Base-by-base conservation (phyloP, 1,284 basidiomycete species). In the Porphyrellus sp. region DNA sequence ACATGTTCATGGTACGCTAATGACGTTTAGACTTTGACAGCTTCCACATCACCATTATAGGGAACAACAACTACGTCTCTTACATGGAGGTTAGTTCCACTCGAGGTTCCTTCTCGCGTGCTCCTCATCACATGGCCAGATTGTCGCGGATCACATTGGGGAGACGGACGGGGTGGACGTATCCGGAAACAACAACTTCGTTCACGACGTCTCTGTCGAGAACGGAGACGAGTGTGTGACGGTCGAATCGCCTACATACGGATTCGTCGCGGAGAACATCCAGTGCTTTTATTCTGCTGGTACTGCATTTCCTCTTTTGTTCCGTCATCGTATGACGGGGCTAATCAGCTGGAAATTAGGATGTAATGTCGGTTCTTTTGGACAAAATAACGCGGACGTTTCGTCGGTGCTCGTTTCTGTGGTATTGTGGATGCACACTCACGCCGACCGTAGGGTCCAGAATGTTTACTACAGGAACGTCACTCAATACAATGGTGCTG, bases 151-250 rank as follows among this genome's bases (percentile, higher is more conserved):
- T 23, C 54, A 64, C 27, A 52, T 64, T 3, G 43, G 44, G 6
- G 18, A 3, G 24, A 54, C 57, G 15, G 57, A 49, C 20, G 60
- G 58, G 7, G 42, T 64, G 20, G 43, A 64, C 15, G 12, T 61
- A 13, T 54, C 41, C 0, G 60, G 60, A 15, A 60, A 49, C 15
- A 43, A 54, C 20, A 51, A 62, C 18, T 34, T 42, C 21, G 46
- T 63, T 34, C 58, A 61, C 27, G 58, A 61, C 23, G 42, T 63
- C 43, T 60, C 51, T n/a, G 50, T 64, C 35, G 60, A 48, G 49
- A 60, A 60, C 34, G 59, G 48, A 12, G 59, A 57, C 15, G 61
- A 63, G 16, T 59, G 56, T n/a, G 48, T 53, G 23, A 62, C 53
- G 5, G 42, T 64, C 46, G 57, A 60, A 34, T 12, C 50, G 5